Percentiles rank a stretch among this genome's conserved stretches.
phyloP scores from a whole-genome alignment of 768 basidiomycete species.

The Suillus ampliporus region DNA sequence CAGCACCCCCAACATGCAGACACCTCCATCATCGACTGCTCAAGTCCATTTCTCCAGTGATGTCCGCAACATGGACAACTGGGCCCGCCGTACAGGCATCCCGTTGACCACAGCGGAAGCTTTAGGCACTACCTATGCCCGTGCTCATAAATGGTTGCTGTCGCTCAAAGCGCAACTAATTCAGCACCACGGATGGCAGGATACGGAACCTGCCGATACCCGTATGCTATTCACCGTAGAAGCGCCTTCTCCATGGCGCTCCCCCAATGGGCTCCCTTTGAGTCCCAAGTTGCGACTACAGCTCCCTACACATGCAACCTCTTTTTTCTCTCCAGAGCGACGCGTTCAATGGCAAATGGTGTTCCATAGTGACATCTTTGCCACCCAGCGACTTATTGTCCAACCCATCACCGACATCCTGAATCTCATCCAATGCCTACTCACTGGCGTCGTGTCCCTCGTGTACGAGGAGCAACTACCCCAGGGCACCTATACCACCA shows the following conservation, averaged over 20 bases:
- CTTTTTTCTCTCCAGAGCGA: constrained; percentile 85
- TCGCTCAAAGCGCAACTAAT: constrained; percentile 67
- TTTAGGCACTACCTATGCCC: constrained; percentile 79
- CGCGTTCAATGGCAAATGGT: constrained; percentile 92
- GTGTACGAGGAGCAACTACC: constrained; percentile 78
- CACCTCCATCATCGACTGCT: constrained; percentile 45
- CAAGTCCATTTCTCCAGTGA: constrained; percentile 82
- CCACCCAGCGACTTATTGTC: constrained; percentile 69
- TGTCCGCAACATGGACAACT: constrained; percentile 82
- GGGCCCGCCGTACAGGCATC: constrained; percentile 80
- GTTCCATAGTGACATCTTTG: constrained; percentile 80
- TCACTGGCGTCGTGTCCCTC: constrained; percentile 73
- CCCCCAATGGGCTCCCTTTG: constrained; percentile 74
- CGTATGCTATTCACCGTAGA: constrained; percentile 84
- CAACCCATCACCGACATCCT: constrained; percentile 74
- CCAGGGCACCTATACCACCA: constrained; percentile 73
- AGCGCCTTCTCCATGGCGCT: constrained; percentile 78
- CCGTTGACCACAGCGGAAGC: constrained; percentile 85
- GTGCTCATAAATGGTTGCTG: constrained; percentile 78
- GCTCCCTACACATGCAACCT: constrained; percentile 78
- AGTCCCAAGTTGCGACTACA: constrained; percentile 75
- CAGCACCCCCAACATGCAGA: constrained; percentile 32
- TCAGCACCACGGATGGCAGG: constrained; percentile 72
- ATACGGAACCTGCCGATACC: constrained; percentile 59
- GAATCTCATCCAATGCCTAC: constrained; percentile 70